Base-by-base conservation (phyloP, 495 filamentous ascomycete genomes). In the Lineolata rhizophorae region DNA sequence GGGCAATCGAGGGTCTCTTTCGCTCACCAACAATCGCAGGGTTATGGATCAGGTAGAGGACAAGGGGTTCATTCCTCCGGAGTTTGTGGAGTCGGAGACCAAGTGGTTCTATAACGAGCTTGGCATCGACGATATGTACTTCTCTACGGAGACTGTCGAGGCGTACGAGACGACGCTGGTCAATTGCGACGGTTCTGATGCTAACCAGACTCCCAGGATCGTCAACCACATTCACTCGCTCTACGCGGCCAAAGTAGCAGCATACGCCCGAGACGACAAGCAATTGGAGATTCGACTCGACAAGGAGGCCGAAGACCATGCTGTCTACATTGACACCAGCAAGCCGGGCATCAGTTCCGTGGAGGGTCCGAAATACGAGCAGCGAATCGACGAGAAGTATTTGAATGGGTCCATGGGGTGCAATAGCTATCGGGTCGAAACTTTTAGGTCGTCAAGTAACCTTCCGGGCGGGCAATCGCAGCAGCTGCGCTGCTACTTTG, bases 41-140 rank as follows among this genome's bases (percentile, higher is more conserved):
- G 75, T 81, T 32, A 76, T 78, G 70, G 72, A 76, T 44, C 57
- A 65, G 43, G 51, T 81, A 27, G 75, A 79, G 43, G 67, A 70
- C 39, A 77, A 76, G 48, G 73, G 67, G 24, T 94, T 92, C 67
- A 79, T 97, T 33, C 87, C 87, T 2, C 57, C 62, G 32, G 66
- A 77, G 26, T 76, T 94, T 40, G 64, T 93, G 22, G 70, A 83
- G 35, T 64, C 70, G 2, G 82, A 97, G 54, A 79, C 81, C 19
- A 63, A 65, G 12, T 95, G 87, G 90, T 97, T 97, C 62, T 97
- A 97, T 58, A 77, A 87, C 42, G 76, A 83, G 50, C 65, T 97
- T 10, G 90, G 87, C 32, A 97, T 97, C 45, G 87, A 97, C 53
- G 87, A 97, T 54, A 84, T 92, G 58, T 97, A 97, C 57, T 97